Conservation (phyloP, 345 rosid genomes). For the Kandelia obovata region DNA sequence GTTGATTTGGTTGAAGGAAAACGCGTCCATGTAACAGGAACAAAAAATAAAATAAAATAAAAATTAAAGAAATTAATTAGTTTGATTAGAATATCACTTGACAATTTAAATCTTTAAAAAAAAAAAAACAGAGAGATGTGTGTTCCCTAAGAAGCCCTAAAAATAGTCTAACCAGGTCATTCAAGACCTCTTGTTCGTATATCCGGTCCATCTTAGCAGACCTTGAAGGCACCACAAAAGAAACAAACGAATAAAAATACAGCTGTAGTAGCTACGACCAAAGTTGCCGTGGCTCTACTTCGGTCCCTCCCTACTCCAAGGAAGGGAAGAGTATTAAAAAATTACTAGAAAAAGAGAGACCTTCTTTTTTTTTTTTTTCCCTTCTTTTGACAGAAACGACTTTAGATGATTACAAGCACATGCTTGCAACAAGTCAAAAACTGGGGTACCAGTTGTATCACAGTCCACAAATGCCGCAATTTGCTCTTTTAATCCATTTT, state of each 20-base stretch:
- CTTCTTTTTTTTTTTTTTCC: neutral
- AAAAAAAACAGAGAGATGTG: no score
- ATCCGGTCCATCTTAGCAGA: neutral
- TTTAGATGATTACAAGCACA: neutral
- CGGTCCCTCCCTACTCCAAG: neutral
- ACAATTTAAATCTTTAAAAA: no score
- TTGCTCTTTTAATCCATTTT: no score
- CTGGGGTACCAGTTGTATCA: neutral
- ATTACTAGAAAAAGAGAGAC: neutral
- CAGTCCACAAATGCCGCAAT: neutral
- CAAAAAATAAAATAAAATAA: no score
- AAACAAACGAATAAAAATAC: no score
- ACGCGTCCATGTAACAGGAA: no score
- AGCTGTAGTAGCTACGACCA: no score
- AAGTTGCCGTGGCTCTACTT: neutral
- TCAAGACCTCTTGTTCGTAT: neutral
- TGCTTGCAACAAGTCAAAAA: neutral
- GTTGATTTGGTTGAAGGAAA: no score
- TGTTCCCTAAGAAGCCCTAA: neutral
- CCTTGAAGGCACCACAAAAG: neutral
- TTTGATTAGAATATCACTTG: no score
- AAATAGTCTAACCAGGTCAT: neutral
- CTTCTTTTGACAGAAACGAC: neutral
- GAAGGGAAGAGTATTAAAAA: neutral
- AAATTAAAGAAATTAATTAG: no score